Evolutionary conservation across 2,329 filamentous ascomycete genomes (phyloP).

Genomic region (Xenoacremonium recifei): DNA sequence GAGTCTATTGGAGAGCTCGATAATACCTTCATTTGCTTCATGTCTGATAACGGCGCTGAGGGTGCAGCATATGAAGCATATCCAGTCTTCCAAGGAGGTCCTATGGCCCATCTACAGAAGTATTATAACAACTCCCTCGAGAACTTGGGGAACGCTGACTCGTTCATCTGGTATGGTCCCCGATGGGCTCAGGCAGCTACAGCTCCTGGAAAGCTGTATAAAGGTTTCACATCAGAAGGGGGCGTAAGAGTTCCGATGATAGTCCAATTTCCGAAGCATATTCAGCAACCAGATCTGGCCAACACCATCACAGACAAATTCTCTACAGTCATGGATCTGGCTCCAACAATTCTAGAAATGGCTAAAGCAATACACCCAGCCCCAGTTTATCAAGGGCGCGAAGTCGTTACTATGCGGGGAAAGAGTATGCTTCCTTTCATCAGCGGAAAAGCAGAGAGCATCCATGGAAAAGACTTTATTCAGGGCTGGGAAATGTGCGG

Average conservation of each 20-base stretch:
- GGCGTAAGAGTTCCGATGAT: conserved; percentile 53
- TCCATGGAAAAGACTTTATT: conserved; percentile 48
- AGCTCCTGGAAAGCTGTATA: conserved; percentile 37
- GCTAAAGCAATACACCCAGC: conserved; percentile 41
- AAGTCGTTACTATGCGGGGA: conserved; percentile 51
- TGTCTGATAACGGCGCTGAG: conserved; percentile 62
- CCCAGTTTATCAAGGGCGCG: conserved; percentile 39
- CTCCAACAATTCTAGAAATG: conserved; percentile 46
- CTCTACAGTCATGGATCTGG: conserved; percentile 49
- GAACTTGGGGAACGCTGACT: conserved; percentile 12
- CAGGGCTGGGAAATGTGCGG: conserved; percentile 56
- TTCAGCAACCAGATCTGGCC: conserved; percentile 7
- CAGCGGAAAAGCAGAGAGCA: conserved; percentile 34
- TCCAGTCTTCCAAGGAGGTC: conserved; percentile 20
- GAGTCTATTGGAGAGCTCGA: conserved; percentile 56
- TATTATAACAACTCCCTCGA: conserved; percentile 17
- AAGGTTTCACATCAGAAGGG: conserved; percentile 43
- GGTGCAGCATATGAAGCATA: conserved; percentile 44
- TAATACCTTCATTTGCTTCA: conserved; percentile 63
- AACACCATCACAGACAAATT: conserved; percentile 17
- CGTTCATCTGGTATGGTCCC: conserved; percentile 16
- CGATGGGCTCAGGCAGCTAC: conserved; percentile 33
- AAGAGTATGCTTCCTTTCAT: conserved; percentile 44
- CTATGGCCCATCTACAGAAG: conserved; percentile 13
- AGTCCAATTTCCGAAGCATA: conserved; percentile 27